Base-by-base conservation (phyloP, 495 filamentous ascomycete genomes). In the Hypoxylon perforatum region DNA sequence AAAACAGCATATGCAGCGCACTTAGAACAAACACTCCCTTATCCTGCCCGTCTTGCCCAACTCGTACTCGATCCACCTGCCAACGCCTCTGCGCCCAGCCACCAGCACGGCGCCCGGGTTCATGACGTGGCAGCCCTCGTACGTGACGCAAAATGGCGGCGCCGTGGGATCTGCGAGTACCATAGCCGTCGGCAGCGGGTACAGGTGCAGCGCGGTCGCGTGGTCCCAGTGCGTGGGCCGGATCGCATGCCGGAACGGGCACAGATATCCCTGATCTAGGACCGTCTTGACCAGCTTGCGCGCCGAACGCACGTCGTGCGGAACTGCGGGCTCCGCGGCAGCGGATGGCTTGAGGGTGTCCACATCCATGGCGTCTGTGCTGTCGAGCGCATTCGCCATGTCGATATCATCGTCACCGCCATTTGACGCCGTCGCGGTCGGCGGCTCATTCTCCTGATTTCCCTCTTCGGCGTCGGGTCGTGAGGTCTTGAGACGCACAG, bases 41-140 rank as follows among this genome's bases (percentile, higher is more conserved):
- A 81, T 28, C 61, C 68, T 75, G n/a, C 80, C 80, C 2, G 61
- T 80, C 60, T 80, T 83, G 39, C 85, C 76, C 18, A 91, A 68
- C 79, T 91, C 90, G 76, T 93, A 96, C 79, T 97, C 94, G 4
- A 94, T 79, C 94, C 94, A 97, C 71, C 88, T 81, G 38, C 87
- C 91, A 22, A 81, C 84, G 12, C 88, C 85, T 45, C 86, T 79
- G 30, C 85, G 81, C 4, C 85, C 88, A 4, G 82, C 77, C 0
- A 88, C 87, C 46, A 93, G 78, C 42, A 97, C 77, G 45, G 82
- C 81, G 10, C 92, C 95, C 0, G 95, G 95, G 72, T 99, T 99
- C 86, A 99, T 91, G 2, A 97, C 94, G 81, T 93, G 89, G 70
- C 95, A 98, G 1, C 93, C 94, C 76, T 97, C 93, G 71, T 97